phyloP scores from a whole-genome alignment of 73 alveolate species.

The Tetrahymena elliotti region DNA sequence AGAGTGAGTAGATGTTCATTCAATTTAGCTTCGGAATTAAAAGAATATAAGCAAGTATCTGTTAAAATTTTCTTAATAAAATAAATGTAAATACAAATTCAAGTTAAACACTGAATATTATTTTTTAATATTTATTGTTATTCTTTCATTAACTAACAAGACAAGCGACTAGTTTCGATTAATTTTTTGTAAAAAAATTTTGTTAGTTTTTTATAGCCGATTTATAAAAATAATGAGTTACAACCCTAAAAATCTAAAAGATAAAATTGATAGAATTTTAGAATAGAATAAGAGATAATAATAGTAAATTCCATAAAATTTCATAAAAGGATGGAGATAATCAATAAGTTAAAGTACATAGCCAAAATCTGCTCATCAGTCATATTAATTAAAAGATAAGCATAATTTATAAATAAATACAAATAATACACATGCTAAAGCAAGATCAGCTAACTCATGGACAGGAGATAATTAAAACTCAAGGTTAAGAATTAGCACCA shows the following conservation, averaged over 20 bases:
- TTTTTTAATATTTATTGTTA: no score
- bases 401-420: not conserved
- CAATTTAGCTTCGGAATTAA: no score
- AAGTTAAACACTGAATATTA: not conserved
- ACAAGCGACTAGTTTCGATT: not conserved
- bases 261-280: not conserved
- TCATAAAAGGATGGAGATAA: not conserved
- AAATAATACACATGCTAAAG: not conserved
- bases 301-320: not conserved
- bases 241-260: not conserved
- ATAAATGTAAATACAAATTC: not conserved
- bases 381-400: not conserved
- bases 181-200: not conserved
- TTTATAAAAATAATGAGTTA: not conserved
- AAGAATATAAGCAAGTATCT: not conserved
- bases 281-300: not conserved
- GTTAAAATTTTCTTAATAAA: not conserved
- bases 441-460: not conserved
- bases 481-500: not conserved
- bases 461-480: not conserved
- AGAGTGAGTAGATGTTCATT: no score
- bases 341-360: not conserved
- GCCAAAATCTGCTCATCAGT: not conserved
- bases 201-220: not conserved
- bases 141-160: not conserved